Conservation (phyloP, 345 rosid genomes). For the Citrus reticulata region DNA sequence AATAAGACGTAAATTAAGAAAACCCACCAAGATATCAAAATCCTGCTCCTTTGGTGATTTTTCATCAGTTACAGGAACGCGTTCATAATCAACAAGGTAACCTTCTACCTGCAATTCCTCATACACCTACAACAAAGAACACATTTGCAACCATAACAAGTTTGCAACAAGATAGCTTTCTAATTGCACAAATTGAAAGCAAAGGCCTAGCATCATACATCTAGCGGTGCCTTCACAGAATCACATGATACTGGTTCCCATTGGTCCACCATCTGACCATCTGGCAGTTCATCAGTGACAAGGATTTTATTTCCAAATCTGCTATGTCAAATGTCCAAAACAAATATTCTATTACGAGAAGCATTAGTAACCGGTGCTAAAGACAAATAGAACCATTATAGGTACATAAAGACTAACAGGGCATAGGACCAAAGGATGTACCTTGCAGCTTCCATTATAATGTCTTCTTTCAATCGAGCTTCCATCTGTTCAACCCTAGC, state of each 20-base stretch:
- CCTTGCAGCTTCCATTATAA: slow-evolving; percentile 90
- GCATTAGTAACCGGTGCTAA: slow-evolving; percentile 7
- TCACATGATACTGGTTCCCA: slow-evolving; percentile 90
- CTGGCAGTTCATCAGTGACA: slow-evolving; percentile 97
- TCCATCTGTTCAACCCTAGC: slow-evolving; percentile 95
- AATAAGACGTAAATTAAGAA: slow-evolving; percentile 16
- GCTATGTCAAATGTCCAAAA: slow-evolving; percentile 32
- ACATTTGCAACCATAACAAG: slow-evolving; percentile 18
- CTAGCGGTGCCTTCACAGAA: slow-evolving; percentile 89
- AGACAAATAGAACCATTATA: background rate
- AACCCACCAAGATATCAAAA: slow-evolving; percentile 83
- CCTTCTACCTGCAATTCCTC: slow-evolving; percentile 87
- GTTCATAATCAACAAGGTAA: slow-evolving; percentile 84
- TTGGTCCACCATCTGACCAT: slow-evolving; percentile 98
- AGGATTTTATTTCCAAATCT: slow-evolving; percentile 98
- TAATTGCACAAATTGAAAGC: slow-evolving; percentile 11
- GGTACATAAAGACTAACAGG: background rate
- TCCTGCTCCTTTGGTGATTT: slow-evolving; percentile 91
- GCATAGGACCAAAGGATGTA: slow-evolving; percentile 19
- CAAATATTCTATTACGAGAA: slow-evolving; percentile 17
- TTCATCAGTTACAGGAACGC: slow-evolving; percentile 97
- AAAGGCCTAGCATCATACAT: slow-evolving; percentile 42
- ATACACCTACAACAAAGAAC: slow-evolving; percentile 52
- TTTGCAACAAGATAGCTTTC: background rate
- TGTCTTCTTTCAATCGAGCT: slow-evolving; percentile 86